Evolutionary conservation across 2,329 filamentous ascomycete species (phyloP).

Genomic region (Penicillium brasilianum): DNA sequence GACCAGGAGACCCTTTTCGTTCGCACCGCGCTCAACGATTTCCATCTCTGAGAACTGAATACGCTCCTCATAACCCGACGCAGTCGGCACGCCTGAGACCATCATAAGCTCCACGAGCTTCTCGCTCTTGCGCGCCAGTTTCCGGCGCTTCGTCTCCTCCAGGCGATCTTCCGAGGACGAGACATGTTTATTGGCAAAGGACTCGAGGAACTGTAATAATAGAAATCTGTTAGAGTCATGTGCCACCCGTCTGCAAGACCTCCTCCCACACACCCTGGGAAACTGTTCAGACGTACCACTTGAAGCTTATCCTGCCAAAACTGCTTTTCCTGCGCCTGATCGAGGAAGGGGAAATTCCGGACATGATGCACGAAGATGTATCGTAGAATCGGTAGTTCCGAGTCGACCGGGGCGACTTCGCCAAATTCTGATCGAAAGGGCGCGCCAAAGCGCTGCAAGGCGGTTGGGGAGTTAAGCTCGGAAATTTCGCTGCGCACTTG

Average conservation of each 20-base stretch:
- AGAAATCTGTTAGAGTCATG: conserved; percentile 5
- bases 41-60: conserved; percentile 97
- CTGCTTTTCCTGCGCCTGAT: conserved; percentile 96
- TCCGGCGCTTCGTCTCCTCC: conserved; percentile 93
- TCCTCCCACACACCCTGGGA: not conserved
- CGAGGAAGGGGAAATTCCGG: conserved; percentile 95
- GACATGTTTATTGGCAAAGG: conserved; percentile 95
- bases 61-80: conserved; percentile 95
- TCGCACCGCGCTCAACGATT: conserved; percentile 89
- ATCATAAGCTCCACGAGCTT: conserved; percentile 99
- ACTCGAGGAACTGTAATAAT: conserved; percentile 80
- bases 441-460: conserved; percentile 90
- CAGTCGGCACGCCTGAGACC: conserved; percentile 94
- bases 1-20: conserved; percentile 84
- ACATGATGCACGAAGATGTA: conserved; percentile 99
- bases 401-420: conserved; percentile 90
- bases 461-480: conserved; percentile 93
- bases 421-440: conserved; percentile 92
- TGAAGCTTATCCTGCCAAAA: conserved; percentile 99
- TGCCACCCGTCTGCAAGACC: conserved; percentile 1
- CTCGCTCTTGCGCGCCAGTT: conserved; percentile 88
- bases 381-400: conserved; percentile 87
- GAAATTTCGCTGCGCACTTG: conserved; percentile 90
- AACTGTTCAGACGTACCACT: conserved; percentile 65
- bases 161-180: conserved; percentile 94